Percentiles rank a stretch among this genome's conserved stretches.
These are phyloP conservation scores for Leishmania amazonensis DNA, from an alignment of 208 protist genomes.

Conservation along the genomic window DNA sequence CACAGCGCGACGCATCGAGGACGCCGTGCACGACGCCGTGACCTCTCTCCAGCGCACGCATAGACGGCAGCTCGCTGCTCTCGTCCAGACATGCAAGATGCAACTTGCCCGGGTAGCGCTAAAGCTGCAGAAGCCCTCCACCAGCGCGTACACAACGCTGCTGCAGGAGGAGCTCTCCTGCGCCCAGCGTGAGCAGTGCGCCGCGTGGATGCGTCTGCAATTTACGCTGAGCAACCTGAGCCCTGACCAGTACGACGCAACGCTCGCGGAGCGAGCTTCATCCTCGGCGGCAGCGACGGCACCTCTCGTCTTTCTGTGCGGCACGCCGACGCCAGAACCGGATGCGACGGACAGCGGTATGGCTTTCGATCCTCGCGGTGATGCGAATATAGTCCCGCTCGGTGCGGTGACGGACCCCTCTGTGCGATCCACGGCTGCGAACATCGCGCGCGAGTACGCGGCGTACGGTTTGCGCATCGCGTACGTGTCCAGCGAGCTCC, in stretches of 20 bases:
- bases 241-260: constrained; percentile 30
- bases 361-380: background rate
- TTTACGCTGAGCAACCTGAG: constrained; percentile 39
- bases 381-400: constrained; percentile 5
- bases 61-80: constrained; percentile 13
- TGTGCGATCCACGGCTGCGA: constrained; percentile 9
- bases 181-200: constrained; percentile 28
- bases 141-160: constrained; percentile 34
- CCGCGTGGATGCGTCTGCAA: constrained; percentile 34
- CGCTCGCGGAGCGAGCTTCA: background rate
- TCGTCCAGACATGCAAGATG: constrained; percentile 18
- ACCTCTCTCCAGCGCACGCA: constrained; percentile 10
- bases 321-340: background rate
- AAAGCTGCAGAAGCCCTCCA: constrained; percentile 49
- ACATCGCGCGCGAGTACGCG: constrained; percentile 29
- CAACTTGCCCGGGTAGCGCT: constrained; percentile 41
- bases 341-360: background rate
- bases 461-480: constrained; percentile 20
- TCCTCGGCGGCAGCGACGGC: background rate
- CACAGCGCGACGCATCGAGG: constrained; percentile 10
- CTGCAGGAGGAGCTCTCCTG: constrained; percentile 38
- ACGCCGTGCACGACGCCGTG: constrained; percentile 20
- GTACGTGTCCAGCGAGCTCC: constrained; percentile 20
- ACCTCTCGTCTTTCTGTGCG: background rate
- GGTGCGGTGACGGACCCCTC: constrained; percentile 24